Evolutionary conservation across 495 filamentous ascomycete genomes (phyloP).

Genomic region (Lindgomyces ingoldianus): DNA sequence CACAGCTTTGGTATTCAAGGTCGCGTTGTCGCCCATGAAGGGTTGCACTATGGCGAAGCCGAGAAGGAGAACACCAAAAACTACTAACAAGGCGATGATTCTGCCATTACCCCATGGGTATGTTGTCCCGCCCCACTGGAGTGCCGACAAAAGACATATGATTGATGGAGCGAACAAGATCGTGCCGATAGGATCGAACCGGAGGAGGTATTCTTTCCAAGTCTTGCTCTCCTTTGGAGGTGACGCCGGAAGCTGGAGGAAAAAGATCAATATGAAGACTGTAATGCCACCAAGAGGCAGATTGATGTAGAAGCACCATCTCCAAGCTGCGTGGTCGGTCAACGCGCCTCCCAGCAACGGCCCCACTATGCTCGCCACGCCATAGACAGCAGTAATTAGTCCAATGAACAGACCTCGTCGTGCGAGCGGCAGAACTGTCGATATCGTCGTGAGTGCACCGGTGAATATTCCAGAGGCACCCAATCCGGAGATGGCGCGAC

Average conservation of each 20-base stretch:
- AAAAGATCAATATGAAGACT: slow-evolving; percentile 54
- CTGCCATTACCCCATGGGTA: too few species aligned
- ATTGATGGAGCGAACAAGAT: slow-evolving; percentile 70
- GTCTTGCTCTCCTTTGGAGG: background rate
- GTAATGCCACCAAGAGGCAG: slow-evolving; percentile 63
- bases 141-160: slow-evolving; percentile 70
- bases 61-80: background rate
- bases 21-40: background rate
- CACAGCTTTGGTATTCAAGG: background rate
- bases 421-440: slow-evolving; percentile 69
- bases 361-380: slow-evolving; percentile 61
- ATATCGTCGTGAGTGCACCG: slow-evolving; percentile 79
- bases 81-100: slow-evolving; percentile 57
- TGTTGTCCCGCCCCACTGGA: slow-evolving; percentile 81
- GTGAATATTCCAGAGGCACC: slow-evolving; percentile 52
- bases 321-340: slow-evolving; percentile 60
- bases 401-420: slow-evolving; percentile 73
- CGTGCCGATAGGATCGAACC: slow-evolving; percentile 70
- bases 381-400: slow-evolving; percentile 76
- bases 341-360: slow-evolving; percentile 46
- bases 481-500: slow-evolving; percentile 43
- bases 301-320: slow-evolving; percentile 86
- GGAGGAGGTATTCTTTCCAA: slow-evolving; percentile 51
- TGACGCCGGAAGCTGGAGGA: slow-evolving; percentile 49
- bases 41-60: background rate